phyloP scores from a whole-genome alignment of 768 basidiomycete species.

The Mycena latifolia region DNA sequence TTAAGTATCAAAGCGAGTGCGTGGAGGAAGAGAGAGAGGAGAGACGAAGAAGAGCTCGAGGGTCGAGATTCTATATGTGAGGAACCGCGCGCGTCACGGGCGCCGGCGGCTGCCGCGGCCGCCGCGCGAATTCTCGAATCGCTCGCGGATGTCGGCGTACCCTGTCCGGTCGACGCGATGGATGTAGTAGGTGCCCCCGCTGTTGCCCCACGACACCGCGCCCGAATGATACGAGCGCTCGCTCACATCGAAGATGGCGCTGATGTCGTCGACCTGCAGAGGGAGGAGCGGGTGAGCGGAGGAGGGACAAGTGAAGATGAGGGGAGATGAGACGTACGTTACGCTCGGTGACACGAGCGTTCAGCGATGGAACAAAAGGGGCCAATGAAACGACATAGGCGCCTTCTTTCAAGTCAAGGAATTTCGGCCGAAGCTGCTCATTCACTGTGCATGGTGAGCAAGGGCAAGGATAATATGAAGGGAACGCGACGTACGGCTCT shows the following conservation, averaged over 20 bases:
- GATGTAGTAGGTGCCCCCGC: conserved; percentile 77
- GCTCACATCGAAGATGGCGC: conserved; percentile 84
- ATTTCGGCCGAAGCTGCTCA: conserved; percentile 87
- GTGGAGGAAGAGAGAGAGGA: background rate
- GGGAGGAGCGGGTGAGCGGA: conserved; percentile 9
- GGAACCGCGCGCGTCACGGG: background rate
- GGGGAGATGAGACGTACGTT: conserved; percentile 72
- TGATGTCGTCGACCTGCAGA: conserved; percentile 78
- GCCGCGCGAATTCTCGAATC: conserved; percentile 65
- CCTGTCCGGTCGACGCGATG: conserved; percentile 83
- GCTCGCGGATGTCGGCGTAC: conserved; percentile 69
- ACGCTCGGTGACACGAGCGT: conserved; percentile 85
- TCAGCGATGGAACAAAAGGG: conserved; percentile 81
- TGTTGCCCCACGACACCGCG: conserved; percentile 85
- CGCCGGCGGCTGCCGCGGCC: conserved; percentile 37
- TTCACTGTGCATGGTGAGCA: conserved; percentile 69
- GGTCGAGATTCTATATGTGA: background rate
- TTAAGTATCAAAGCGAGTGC: conserved; percentile 16
- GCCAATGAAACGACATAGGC: conserved; percentile 91
- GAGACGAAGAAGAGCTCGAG: background rate
- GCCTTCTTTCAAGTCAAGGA: conserved; percentile 94
- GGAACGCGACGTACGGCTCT: conserved; percentile 67
- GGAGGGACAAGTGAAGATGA: background rate
- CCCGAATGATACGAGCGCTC: conserved; percentile 77
- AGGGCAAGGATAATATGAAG: conserved; percentile 3